phyloP scores from a whole-genome alignment of 768 basidiomycete genomes.

The Amanita pseudoporphyria region DNA sequence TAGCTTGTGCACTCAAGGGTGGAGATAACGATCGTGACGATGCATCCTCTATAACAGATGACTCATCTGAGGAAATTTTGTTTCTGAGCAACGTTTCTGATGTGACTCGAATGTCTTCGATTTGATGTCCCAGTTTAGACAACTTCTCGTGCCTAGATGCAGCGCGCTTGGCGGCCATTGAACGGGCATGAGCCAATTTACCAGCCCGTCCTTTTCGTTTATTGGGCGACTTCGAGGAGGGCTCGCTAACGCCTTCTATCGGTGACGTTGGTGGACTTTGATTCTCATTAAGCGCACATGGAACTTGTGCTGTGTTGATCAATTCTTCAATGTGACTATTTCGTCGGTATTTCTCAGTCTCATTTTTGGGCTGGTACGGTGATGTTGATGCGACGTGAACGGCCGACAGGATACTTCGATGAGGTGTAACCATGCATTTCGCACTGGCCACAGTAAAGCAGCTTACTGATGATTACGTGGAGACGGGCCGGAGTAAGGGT shows the following conservation, averaged over 20 bases:
- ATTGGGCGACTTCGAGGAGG: constrained; percentile 4
- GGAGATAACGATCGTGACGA: constrained; percentile 2
- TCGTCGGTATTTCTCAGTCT: background rate
- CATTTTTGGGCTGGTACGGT: background rate
- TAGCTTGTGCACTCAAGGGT: constrained; percentile 11
- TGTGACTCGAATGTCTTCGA: background rate
- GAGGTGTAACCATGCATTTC: background rate
- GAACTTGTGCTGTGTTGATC: background rate
- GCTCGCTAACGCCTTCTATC: constrained; percentile 22
- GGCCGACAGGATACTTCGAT: background rate
- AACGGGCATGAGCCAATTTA: constrained; percentile 6
- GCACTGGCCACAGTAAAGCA: background rate
- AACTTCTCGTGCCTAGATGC: constrained; percentile 13
- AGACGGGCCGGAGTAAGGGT: background rate
- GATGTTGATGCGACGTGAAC: background rate
- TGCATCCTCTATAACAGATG: constrained; percentile 2
- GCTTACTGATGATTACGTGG: background rate
- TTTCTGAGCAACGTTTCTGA: background rate
- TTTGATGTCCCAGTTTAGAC: background rate
- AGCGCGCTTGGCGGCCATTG: constrained; percentile 25
- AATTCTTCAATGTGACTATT: background rate
- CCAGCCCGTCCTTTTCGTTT: background rate
- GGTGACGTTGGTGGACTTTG: constrained; percentile 21
- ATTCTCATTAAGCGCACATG: background rate
- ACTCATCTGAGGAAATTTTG: background rate